phyloP scores from a whole-genome alignment of 345 rosid species.

The Limnanthes douglasii region DNA sequence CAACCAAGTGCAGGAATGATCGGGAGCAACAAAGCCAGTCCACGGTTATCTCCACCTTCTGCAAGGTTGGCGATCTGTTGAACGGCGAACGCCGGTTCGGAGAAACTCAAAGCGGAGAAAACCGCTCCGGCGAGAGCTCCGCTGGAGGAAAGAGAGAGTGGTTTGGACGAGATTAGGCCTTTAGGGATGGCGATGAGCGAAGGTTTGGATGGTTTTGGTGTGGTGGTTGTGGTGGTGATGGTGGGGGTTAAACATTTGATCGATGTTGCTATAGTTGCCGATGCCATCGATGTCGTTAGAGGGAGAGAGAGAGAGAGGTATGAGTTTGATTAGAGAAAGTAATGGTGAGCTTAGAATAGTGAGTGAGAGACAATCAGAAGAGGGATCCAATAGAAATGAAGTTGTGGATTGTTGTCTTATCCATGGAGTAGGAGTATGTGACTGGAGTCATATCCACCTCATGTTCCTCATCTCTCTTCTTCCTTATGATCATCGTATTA shows the following conservation, averaged over 20 bases:
- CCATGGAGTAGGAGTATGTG: conserved; percentile 20
- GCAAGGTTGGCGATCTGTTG: conserved; percentile 68
- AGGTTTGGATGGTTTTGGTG: conserved; percentile 13
- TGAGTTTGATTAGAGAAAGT: conserved; percentile 2
- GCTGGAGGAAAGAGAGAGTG: conserved; percentile 15
- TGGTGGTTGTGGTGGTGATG: conserved; percentile 18
- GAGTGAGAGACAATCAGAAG: conserved; percentile 11
- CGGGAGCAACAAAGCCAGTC: conserved; percentile 68
- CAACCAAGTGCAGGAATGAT: conserved; percentile 75
- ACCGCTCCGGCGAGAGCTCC: conserved; percentile 69
- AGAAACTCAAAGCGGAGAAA: conserved; percentile 50
- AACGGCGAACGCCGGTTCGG: conserved; percentile 77
- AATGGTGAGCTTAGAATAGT: conserved; percentile 5
- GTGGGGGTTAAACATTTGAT: conserved; percentile 38
- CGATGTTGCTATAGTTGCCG: conserved; percentile 53
- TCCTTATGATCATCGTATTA: too few relatives aligned
- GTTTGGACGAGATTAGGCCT: conserved; percentile 21
- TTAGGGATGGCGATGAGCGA: conserved; percentile 33
- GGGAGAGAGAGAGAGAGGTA: conserved; percentile 5
- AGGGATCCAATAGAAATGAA: conserved; percentile 22
- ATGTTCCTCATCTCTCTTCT: too few relatives aligned
- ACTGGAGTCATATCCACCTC: conserved; percentile 22
- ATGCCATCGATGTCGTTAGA: conserved; percentile 1
- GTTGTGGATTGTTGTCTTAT: conserved; percentile 52
- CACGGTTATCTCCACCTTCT: conserved; percentile 79